Conservation (phyloP, 2,329 filamentous ascomycete species). For the Escovopsis weberi region DNA sequence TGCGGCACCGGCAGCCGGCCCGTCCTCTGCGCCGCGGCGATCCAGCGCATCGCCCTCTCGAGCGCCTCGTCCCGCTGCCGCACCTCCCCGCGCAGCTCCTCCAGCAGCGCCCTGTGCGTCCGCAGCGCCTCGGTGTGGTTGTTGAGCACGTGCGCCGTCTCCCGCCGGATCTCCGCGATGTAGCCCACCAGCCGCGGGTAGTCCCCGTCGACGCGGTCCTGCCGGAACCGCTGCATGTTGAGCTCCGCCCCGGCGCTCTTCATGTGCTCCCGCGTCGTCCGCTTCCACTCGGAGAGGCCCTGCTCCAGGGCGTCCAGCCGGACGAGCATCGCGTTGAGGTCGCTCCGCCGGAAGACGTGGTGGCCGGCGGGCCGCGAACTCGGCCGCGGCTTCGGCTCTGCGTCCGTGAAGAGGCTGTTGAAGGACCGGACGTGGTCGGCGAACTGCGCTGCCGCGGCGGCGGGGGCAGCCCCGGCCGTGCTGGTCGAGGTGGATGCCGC, state of each 20-base stretch:
- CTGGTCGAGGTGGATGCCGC: too few relatives aligned
- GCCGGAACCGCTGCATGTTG: too few relatives aligned
- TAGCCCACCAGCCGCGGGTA: too few relatives aligned
- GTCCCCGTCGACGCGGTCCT: too few relatives aligned
- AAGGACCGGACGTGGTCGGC: neutral
- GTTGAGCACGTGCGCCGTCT: neutral
- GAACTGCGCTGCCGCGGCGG: neutral
- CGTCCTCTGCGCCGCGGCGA: constrained; percentile 4
- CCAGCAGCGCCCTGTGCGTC: constrained; percentile 1
- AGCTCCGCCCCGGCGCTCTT: too few relatives aligned
- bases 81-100: neutral
- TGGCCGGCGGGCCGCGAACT: neutral
- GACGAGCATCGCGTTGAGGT: neutral
- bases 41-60: constrained; percentile 5
- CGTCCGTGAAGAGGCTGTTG: neutral
- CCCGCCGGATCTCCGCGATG: neutral
- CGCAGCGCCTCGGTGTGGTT: neutral
- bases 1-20: constrained; percentile 3
- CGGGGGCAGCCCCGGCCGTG: too few relatives aligned
- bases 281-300: neutral
- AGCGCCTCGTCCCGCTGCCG: neutral
- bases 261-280: neutral
- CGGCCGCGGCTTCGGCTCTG: neutral
- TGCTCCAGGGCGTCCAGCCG: neutral
- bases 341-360: neutral